A percentile compares a stretch with the other conserved stretches of the same genome.
Conservation (phyloP, 169 alveolate genomes). For the Fabrea salina region DNA sequence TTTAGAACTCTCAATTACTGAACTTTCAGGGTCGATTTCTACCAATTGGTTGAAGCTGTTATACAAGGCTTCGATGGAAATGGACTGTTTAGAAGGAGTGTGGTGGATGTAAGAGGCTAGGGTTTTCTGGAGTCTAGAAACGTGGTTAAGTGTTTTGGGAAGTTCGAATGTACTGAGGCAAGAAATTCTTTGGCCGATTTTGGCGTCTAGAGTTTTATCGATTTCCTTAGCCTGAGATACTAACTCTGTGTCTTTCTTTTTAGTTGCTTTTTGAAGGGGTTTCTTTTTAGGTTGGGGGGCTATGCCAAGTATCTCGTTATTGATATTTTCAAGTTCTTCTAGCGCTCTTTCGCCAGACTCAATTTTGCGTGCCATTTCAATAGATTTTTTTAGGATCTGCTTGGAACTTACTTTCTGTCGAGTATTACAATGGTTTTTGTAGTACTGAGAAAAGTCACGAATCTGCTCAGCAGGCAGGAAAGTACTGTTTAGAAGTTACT, state of each 20-base stretch:
- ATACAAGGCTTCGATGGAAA: background rate
- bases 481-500: background rate
- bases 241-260: background rate
- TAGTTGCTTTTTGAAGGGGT: background rate
- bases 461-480: background rate
- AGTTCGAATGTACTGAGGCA: background rate
- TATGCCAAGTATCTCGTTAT: background rate
- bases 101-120: background rate
- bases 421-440: background rate
- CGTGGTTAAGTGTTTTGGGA: background rate
- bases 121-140: background rate
- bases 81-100: background rate
- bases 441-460: background rate
- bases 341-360: background rate
- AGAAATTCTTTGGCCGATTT: background rate
- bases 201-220: background rate
- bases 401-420: background rate
- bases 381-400: background rate
- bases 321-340: background rate
- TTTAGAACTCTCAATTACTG: background rate
- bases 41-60: background rate
- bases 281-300: background rate
- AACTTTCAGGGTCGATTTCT: background rate
- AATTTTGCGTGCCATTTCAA: background rate
- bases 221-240: background rate